A percentile compares a stretch with the other conserved stretches of the same genome.
These are phyloP conservation scores for Fusarium sp. DNA, from an alignment of 2,329 filamentous ascomycete species.

Conservation along the genomic window DNA sequence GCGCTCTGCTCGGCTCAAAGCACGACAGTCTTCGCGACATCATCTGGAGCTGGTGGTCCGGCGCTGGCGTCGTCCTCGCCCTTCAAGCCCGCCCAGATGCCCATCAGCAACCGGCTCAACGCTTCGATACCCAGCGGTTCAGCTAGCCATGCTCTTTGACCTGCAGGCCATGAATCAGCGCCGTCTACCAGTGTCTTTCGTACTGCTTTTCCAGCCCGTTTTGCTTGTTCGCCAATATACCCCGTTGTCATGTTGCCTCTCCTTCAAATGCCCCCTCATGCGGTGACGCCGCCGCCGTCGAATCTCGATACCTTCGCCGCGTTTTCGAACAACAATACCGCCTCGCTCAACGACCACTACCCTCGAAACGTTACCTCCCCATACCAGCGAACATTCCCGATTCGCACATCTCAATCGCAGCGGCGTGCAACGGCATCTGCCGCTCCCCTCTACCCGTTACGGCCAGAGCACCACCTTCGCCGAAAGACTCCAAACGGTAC, in stretches of 20 bases:
- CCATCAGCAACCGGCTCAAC: conserved; percentile 44
- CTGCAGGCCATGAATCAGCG: conserved; percentile 57
- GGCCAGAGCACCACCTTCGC: conserved; percentile 81
- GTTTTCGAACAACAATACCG: conserved; percentile 31
- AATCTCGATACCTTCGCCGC: conserved; percentile 52
- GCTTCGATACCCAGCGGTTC: conserved; percentile 33
- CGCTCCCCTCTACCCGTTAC: conserved; percentile 41
- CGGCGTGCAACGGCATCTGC: conserved; percentile 30
- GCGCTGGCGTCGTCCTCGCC: conserved; percentile 43
- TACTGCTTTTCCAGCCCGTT: conserved; percentile 43
- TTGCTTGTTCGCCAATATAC: conserved; percentile 42
- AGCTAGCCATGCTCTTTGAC: conserved; percentile 53
- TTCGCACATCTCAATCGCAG: conserved; percentile 48
- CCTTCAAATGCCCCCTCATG: conserved; percentile 63
- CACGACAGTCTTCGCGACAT: conserved; percentile 14
- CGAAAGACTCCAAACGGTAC: conserved; percentile 97
- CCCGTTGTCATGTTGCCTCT: conserved; percentile 61
- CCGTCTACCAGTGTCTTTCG: conserved; percentile 41
- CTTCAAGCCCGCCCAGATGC: conserved; percentile 54
- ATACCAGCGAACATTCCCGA: conserved; percentile 48
- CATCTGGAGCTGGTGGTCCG: conserved; percentile 21
- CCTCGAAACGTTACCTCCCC: conserved; percentile 44
- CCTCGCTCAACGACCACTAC: conserved; percentile 37
- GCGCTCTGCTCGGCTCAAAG: conserved; percentile 9
- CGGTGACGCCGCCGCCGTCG: conserved; percentile 59